Base-by-base conservation (phyloP, 179 eudicot species). In the Pouteria campechiana region DNA sequence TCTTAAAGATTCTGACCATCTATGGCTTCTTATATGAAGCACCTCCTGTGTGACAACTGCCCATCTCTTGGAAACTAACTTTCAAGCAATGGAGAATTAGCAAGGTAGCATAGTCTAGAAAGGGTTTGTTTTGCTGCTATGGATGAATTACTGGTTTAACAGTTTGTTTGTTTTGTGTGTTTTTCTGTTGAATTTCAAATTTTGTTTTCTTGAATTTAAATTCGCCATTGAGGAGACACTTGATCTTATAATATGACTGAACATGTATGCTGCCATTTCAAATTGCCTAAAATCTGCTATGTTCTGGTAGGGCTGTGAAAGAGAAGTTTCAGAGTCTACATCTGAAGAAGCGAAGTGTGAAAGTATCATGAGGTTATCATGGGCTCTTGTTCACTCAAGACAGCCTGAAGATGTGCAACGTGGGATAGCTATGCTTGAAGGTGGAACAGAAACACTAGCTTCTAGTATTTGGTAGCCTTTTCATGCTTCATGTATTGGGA, bases 401-500 rank as follows among this genome's bases (percentile, higher is more conserved):
- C 66, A 66, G 50, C 65, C 76, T n/a, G 78, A 74, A 48, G 86
- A 81, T 59, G 75, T 81, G 57, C 82, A 81, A 32, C 75, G 82
- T 3, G 93, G 93, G 19, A 81, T 81, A 21, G 93, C 79, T 42
- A 78, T 81, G 93, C 80, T 81, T 67, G 86, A 78, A 74, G 86
- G 93, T 78, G 32, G 18, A 29, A 41, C 17, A 6, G 18, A 41
- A 12, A 32, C 29, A 24, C 5, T 23, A 3, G n/a, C 18, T 1
- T 14, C 3, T 32, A 6, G 1, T 19, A 38, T 18, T 38, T 37
- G 22, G n/a, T n/a, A n/a, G n/a, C n/a, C n/a, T 18, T 9, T 23
- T 15, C 2, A 2, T 2, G 0, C 6, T 33, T 7, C 9, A 10
- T 0, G 11, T 30, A 19, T 6, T 12, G 37, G 28, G 17, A 2